These are phyloP conservation scores for Fusarium subtropicale DNA, from an alignment of 2,329 filamentous ascomycete genomes.

Conservation along the genomic window DNA sequence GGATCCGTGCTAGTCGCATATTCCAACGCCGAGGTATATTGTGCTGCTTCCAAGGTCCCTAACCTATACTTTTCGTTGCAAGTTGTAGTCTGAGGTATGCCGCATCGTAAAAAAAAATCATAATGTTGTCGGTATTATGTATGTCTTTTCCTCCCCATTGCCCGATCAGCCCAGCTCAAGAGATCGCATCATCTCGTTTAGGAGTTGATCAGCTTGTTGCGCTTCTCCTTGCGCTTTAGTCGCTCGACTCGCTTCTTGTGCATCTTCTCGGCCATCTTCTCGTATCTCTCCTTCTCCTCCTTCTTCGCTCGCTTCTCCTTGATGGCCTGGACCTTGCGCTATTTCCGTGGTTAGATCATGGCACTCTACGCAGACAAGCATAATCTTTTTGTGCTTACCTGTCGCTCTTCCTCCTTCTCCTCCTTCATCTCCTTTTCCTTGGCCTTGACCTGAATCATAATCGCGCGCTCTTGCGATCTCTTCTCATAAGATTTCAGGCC, in stretches of 20 bases:
- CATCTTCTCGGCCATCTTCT: constrained; percentile 97
- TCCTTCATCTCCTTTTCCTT: constrained; percentile 96
- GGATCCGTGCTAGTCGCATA: not conserved
- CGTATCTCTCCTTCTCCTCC: constrained; percentile 92
- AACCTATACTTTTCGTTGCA: constrained; percentile 15
- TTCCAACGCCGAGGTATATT: constrained; percentile 33
- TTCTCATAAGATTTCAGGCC: constrained; percentile 84
- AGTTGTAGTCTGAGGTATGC: constrained; percentile 31
- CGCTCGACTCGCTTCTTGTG: constrained; percentile 94
- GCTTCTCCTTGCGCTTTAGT: constrained; percentile 94
- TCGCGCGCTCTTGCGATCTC: constrained; percentile 76
- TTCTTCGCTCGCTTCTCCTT: constrained; percentile 88
- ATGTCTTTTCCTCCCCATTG: not conserved
- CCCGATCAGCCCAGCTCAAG: not conserved
- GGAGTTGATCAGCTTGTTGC: constrained; percentile 84
- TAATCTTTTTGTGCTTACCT: constrained; percentile 65
- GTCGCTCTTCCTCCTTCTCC: constrained; percentile 89
- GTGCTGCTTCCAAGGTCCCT: constrained; percentile 29
- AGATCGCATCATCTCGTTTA: constrained; percentile 50
- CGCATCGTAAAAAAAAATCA: constrained; percentile 43
- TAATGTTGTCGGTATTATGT: constrained; percentile 34
- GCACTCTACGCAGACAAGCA: not conserved
- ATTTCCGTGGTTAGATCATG: constrained; percentile 33
- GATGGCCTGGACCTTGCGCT: constrained; percentile 82
- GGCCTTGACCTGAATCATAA: constrained; percentile 82